Evolutionary conservation across 1,139 yeast species (phyloP).

Genomic region (Zygosaccharomyces sapae): DNA sequence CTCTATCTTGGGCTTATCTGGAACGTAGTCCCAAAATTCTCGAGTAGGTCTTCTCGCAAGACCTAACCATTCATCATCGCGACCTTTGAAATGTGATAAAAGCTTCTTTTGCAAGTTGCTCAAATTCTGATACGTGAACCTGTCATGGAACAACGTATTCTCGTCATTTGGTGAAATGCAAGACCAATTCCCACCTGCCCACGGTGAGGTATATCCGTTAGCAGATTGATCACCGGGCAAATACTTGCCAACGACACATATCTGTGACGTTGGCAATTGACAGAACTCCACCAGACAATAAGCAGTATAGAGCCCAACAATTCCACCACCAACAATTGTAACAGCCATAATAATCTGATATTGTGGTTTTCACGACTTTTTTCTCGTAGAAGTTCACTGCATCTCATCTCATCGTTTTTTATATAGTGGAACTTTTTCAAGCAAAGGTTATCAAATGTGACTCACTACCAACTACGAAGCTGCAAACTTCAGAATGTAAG

Average conservation of each 20-base stretch:
- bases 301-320: constrained; percentile 64
- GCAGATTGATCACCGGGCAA: constrained; percentile 72
- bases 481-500: too few relatives aligned
- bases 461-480: too few relatives aligned
- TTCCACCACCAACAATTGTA: constrained; percentile 50
- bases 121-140: constrained; percentile 51
- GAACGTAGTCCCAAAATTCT: constrained; percentile 52
- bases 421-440: too few relatives aligned
- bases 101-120: constrained; percentile 39
- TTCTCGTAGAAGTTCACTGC: too few relatives aligned
- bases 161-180: constrained; percentile 59
- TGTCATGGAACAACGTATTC: constrained; percentile 50
- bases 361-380: too few relatives aligned
- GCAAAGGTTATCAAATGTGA: too few relatives aligned
- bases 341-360: constrained; percentile 4
- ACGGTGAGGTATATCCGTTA: constrained; percentile 65
- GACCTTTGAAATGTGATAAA: constrained; percentile 10
- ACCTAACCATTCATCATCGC: constrained; percentile 41
- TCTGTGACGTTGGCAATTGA: constrained; percentile 45
- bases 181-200: constrained; percentile 69
- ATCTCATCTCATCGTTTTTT: too few relatives aligned
- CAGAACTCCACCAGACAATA: constrained; percentile 46
- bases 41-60: constrained; percentile 49
- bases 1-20: constrained; percentile 43
- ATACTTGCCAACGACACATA: constrained; percentile 57